A percentile compares a stretch with the other conserved stretches of the same genome.
Conservation (phyloP, 2,329 filamentous ascomycete species). For the Hymenoscyphus scutula region DNA sequence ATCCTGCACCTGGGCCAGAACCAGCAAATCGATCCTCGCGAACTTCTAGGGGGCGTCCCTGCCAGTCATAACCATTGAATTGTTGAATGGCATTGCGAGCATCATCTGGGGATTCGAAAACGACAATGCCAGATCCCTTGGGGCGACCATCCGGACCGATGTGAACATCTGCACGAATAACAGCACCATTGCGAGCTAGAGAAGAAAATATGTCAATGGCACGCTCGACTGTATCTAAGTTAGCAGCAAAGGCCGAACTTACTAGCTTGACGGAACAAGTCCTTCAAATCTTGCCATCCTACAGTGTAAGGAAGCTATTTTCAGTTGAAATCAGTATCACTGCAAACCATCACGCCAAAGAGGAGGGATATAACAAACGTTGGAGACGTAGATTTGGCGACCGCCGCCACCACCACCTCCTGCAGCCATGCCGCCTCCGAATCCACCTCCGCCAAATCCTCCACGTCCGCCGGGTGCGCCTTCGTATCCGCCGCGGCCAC, state of each 20-base stretch:
- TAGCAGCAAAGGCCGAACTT: constrained; percentile 45
- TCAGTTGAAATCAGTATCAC: constrained; percentile 38
- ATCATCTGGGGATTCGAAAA: constrained; percentile 92
- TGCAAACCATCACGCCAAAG: constrained; percentile 31
- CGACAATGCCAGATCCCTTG: constrained; percentile 95
- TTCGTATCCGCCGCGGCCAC: constrained; percentile 61
- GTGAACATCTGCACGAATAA: constrained; percentile 95
- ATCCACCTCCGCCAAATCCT: constrained; percentile 45
- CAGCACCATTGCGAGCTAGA: constrained; percentile 64
- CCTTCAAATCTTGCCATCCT: constrained; percentile 98
- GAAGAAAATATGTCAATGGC: constrained; percentile 26
- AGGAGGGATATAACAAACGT: constrained; percentile 69
- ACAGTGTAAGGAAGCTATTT: constrained; percentile 90
- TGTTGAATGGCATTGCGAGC: constrained; percentile 94
- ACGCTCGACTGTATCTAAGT: constrained; percentile 24
- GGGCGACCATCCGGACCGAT: constrained; percentile 86
- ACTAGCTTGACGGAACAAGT: constrained; percentile 98
- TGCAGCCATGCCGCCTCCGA: constrained; percentile 49
- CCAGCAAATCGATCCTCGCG: constrained; percentile 93
- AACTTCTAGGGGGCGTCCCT: constrained; percentile 88
- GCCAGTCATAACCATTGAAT: constrained; percentile 99
- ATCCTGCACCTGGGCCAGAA: constrained; percentile 44
- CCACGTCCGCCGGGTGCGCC: constrained; percentile 44
- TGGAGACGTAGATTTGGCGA: constrained; percentile 94
- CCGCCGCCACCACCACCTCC: constrained; percentile 59